Conservation (phyloP, 768 basidiomycete genomes). For the Saitozyma podzolica region DNA sequence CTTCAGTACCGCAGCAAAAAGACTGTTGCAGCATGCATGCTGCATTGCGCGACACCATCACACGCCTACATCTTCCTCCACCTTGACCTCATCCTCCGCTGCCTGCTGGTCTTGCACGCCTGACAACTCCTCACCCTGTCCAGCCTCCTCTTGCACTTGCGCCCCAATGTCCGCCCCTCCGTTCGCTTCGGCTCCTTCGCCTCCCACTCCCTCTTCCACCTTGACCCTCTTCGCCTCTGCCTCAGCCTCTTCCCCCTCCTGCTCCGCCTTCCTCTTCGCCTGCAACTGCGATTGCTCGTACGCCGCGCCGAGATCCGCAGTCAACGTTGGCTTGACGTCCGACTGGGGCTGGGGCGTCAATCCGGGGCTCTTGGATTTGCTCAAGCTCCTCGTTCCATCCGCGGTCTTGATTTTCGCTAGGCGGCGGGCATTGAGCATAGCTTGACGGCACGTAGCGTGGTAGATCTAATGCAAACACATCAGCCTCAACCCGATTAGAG, state of each 20-base stretch:
- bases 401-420: conserved; percentile 18
- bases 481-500: conserved; percentile 6
- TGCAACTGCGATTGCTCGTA: neutral
- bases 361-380: conserved; percentile 13
- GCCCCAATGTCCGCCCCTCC: neutral
- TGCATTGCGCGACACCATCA: too few species aligned
- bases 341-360: conserved; percentile 7
- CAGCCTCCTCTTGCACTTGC: too few species aligned
- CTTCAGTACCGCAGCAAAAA: neutral
- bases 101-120: neutral
- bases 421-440: conserved; percentile 50
- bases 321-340: neutral
- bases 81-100: too few species aligned
- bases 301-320: neutral
- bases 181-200: neutral
- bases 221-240: conserved; percentile 24
- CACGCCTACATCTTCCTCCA: too few species aligned
- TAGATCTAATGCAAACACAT: conserved; percentile 63
- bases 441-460: conserved; percentile 92
- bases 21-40: too few species aligned
- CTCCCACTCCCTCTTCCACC: conserved; percentile 5
- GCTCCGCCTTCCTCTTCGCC: conserved; percentile 10
- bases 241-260: conserved; percentile 9
- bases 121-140: too few species aligned
- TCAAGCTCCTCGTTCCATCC: conserved; percentile 12